These are phyloP conservation scores for Erysimum pusillum DNA, from an alignment of 441 rosid genomes.

Conservation along the genomic window DNA sequence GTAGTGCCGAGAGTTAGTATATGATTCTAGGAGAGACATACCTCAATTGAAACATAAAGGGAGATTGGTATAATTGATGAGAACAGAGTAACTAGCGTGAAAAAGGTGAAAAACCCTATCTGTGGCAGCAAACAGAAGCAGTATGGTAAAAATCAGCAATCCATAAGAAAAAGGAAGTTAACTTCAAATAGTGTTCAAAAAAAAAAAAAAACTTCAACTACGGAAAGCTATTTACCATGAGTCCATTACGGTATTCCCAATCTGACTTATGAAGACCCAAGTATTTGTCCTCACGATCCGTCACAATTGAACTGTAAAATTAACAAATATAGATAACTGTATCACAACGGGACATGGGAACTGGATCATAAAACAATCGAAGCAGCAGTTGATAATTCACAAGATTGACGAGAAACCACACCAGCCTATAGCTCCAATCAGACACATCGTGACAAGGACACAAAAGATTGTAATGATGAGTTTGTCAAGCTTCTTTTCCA, in stretches of 20 bases:
- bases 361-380: conserved; percentile 9
- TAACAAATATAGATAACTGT: conserved; percentile 25
- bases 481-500: conserved; percentile 99
- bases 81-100: conserved; percentile 93
- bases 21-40: conserved; percentile 46
- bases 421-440: conserved; percentile 95
- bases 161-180: conserved; percentile 25
- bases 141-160: conserved; percentile 21
- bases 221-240: conserved; percentile 68
- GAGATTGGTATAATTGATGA: conserved; percentile 98
- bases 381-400: conserved; percentile 19
- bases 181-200: too few relatives aligned
- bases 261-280: conserved; percentile 62
- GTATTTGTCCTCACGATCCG: conserved; percentile 73
- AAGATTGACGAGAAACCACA: conserved; percentile 44
- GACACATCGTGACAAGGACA: conserved; percentile 72
- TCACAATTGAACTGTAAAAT: conserved; percentile 85
- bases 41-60: conserved; percentile 98
- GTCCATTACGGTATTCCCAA: conserved; percentile 75
- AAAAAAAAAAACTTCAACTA: too few relatives aligned
- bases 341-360: conserved; percentile 19
- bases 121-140: conserved; percentile 51
- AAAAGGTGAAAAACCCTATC: conserved; percentile 83
- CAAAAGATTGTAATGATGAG: conserved; percentile 91
- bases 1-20: conserved; percentile 31